Evolutionary conservation across 192 early-diverging fungal genomes (phyloP).

Genomic region (Linnemannia schmuckeri): DNA sequence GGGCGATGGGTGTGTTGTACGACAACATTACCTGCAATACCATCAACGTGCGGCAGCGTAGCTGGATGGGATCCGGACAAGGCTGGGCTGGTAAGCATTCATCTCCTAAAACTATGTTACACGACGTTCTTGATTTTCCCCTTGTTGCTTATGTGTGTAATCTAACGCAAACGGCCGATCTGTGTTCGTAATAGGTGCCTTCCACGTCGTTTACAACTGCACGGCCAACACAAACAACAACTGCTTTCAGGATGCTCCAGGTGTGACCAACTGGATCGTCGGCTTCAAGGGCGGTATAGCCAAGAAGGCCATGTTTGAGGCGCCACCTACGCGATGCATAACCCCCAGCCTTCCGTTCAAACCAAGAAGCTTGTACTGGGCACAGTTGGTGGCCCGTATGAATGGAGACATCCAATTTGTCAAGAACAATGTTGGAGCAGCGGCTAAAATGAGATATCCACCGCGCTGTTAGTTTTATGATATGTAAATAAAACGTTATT

Average conservation of each 20-base stretch:
- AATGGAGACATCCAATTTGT: slow-evolving; percentile 37
- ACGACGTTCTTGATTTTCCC: not conserved
- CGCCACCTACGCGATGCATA: not conserved
- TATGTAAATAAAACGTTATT: not conserved
- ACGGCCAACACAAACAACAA: slow-evolving; percentile 18
- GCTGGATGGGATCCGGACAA: slow-evolving; percentile 57
- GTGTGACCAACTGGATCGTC: slow-evolving; percentile 35
- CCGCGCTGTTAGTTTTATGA: slow-evolving; percentile 6
- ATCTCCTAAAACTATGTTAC: not conserved
- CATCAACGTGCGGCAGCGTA: slow-evolving; percentile 34
- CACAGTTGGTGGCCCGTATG: slow-evolving; percentile 38
- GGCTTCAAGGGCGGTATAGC: slow-evolving; percentile 30
- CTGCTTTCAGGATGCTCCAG: slow-evolving; percentile 49
- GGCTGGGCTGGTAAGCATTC: slow-evolving; percentile 39
- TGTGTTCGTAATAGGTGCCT: slow-evolving; percentile 13
- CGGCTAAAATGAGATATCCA: slow-evolving; percentile 29
- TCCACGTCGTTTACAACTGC: slow-evolving; percentile 53
- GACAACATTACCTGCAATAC: slow-evolving; percentile 48
- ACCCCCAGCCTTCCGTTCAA: not conserved
- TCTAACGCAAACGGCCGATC: not conserved
- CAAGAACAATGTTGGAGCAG: slow-evolving; percentile 27
- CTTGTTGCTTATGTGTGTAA: not conserved
- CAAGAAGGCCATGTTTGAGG: slow-evolving; percentile 22
- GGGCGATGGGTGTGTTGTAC: slow-evolving; percentile 49
- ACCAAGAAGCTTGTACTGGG: slow-evolving; percentile 50